Evolutionary conservation across 768 basidiomycete species (phyloP).

Genomic region (Kwoniella botswanensis): DNA sequence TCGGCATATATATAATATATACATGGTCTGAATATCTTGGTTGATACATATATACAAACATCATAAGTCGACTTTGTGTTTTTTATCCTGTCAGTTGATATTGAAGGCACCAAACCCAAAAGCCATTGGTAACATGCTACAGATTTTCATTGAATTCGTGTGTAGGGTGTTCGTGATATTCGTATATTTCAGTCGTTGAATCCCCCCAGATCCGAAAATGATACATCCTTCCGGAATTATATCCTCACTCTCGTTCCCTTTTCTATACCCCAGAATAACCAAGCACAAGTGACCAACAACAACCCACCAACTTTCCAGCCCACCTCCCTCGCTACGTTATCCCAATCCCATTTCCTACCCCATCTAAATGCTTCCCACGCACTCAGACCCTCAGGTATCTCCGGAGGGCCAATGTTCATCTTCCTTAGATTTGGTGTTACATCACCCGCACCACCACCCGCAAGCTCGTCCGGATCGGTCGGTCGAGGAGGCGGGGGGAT

Average conservation of each 20-base stretch:
- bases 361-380: slow-evolving; percentile 42
- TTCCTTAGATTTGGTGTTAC: slow-evolving; percentile 17
- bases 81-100: no score
- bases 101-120: no score
- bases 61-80: neutral
- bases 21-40: neutral
- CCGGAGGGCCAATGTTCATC: slow-evolving; percentile 15
- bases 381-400: slow-evolving; percentile 25
- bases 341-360: slow-evolving; percentile 53
- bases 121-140: no score
- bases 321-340: slow-evolving; percentile 44
- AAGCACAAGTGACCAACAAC: slow-evolving; percentile 47
- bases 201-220: neutral
- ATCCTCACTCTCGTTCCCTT: slow-evolving; percentile 27
- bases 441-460: slow-evolving; percentile 15
- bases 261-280: slow-evolving; percentile 52
- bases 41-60: slow-evolving; percentile 1
- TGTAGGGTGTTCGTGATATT: no score
- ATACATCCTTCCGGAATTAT: neutral
- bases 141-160: no score
- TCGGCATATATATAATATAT: no score
- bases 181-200: no score
- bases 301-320: slow-evolving; percentile 49
- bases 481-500: slow-evolving; percentile 15
- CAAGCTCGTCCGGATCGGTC: neutral